Percentiles rank a stretch among this genome's conserved stretches.
Evolutionary conservation across 2,329 filamentous ascomycete species (phyloP).

Genomic region (Aspergillus sp.): DNA sequence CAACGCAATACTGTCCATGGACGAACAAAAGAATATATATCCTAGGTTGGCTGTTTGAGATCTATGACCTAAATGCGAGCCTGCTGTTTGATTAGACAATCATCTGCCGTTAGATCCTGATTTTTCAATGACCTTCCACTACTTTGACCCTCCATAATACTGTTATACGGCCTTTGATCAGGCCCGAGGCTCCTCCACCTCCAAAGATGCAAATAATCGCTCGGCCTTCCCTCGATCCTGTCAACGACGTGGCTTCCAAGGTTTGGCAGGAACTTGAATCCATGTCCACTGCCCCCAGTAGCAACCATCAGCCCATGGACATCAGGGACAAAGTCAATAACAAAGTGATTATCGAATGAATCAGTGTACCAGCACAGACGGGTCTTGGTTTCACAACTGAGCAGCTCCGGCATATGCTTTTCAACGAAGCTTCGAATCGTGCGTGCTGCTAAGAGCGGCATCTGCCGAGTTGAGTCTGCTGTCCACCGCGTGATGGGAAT

Average conservation of each 20-base stretch:
- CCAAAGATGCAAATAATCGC: not conserved
- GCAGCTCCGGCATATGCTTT: slow-evolving; percentile 47
- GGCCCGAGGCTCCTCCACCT: not conserved
- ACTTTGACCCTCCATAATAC: not conserved
- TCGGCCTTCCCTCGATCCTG: slow-evolving; percentile 42
- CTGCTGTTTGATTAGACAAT: too few species aligned
- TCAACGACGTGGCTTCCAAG: slow-evolving; percentile 57
- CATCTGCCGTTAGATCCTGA: too few species aligned
- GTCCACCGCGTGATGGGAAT: slow-evolving; percentile 43
- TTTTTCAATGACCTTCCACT: too few species aligned
- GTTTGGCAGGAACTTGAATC: slow-evolving; percentile 61
- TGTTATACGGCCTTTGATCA: not conserved
- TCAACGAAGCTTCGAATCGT: slow-evolving; percentile 37
- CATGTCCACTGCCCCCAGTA: slow-evolving; percentile 62
- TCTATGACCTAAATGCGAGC: too few species aligned
- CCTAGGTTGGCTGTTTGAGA: too few species aligned
- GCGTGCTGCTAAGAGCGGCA: slow-evolving; percentile 28
- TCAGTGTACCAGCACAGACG: slow-evolving; percentile 60
- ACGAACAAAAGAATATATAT: not conserved
- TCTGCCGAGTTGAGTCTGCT: slow-evolving; percentile 11
- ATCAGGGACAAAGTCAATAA: slow-evolving; percentile 53
- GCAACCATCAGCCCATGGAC: slow-evolving; percentile 57
- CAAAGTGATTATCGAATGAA: slow-evolving; percentile 55
- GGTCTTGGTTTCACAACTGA: slow-evolving; percentile 38
- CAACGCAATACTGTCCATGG: too few species aligned